phyloP scores from a whole-genome alignment of 495 filamentous ascomycete genomes.

The Penicillium steckii region DNA sequence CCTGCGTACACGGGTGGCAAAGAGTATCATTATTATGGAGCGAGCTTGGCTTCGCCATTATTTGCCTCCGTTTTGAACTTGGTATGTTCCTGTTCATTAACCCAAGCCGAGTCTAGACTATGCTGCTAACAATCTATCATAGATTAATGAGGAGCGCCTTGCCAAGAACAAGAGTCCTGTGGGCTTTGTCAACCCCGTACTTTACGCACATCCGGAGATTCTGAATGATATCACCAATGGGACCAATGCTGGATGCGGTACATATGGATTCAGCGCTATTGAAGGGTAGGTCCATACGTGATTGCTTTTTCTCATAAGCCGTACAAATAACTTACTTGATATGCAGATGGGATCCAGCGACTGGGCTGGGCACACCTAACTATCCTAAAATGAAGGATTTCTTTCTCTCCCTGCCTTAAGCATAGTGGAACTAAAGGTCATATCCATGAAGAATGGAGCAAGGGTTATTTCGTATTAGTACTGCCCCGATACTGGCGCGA shows the following conservation, averaged over 20 bases:
- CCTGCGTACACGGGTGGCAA: slow-evolving; percentile 40
- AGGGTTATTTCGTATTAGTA: too few relatives aligned
- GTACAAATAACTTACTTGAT: background rate
- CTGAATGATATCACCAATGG: slow-evolving; percentile 52
- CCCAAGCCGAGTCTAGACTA: background rate
- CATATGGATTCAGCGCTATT: slow-evolving; percentile 48
- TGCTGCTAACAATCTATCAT: background rate
- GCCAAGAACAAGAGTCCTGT: slow-evolving; percentile 44
- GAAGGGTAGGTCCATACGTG: slow-evolving; percentile 27
- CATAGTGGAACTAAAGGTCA: too few relatives aligned
- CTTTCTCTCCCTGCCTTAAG: slow-evolving; percentile 34
- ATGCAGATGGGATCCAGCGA: slow-evolving; percentile 51
- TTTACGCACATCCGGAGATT: slow-evolving; percentile 46
- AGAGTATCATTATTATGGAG: slow-evolving; percentile 46
- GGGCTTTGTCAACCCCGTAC: slow-evolving; percentile 52
- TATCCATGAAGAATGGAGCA: too few relatives aligned
- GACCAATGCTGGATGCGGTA: slow-evolving; percentile 46
- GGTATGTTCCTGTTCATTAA: slow-evolving; percentile 12
- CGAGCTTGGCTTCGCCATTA: slow-evolving; percentile 55
- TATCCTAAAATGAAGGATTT: slow-evolving; percentile 47
- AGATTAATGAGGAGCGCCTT: slow-evolving; percentile 50
- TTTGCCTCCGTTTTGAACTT: slow-evolving; percentile 54
- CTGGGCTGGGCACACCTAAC: slow-evolving; percentile 54
- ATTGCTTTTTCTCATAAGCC: background rate
- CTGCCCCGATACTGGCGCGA: too few relatives aligned